These are phyloP conservation scores for Xanthoceras sorbifolium DNA, from an alignment of 345 rosid species.

Conservation along the genomic window DNA sequence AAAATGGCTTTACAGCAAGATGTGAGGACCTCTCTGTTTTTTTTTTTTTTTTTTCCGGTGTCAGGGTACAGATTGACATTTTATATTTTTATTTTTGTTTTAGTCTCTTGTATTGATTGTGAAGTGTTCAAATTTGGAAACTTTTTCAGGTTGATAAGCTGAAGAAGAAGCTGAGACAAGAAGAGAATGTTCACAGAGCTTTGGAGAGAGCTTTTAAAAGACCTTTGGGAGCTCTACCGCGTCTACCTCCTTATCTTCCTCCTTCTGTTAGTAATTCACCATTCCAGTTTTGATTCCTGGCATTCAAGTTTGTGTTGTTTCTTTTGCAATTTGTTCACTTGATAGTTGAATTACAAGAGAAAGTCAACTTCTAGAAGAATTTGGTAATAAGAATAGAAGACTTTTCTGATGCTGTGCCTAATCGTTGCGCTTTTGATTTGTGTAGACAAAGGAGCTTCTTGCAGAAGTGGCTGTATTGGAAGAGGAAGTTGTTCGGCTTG, in stretches of 20 bases:
- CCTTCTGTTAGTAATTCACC: constrained; percentile 58
- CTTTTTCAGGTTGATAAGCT: constrained; percentile 72
- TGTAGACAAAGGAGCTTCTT: constrained; percentile 78
- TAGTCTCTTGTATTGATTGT: neutral
- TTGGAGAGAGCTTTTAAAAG: constrained; percentile 82
- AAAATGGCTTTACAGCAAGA: constrained; percentile 71
- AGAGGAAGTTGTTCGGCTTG: constrained; percentile 85
- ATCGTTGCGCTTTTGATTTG: constrained; percentile 22
- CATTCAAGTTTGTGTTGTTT: neutral
- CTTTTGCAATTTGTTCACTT: neutral
- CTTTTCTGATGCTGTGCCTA: neutral
- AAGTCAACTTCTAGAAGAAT: neutral
- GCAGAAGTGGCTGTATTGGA: constrained; percentile 97
- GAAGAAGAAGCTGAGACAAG: constrained; percentile 77
- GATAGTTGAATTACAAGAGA: neutral
- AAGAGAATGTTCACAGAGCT: constrained; percentile 88
- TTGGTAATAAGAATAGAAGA: neutral
- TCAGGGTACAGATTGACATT: neutral
- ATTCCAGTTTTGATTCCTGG: constrained; percentile 5
- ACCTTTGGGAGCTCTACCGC: constrained; percentile 93
- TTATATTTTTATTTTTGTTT: neutral
- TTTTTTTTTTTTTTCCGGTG: neutral
- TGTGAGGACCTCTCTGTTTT: constrained; percentile 36
- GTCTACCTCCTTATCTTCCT: constrained; percentile 91
- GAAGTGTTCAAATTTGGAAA: constrained; percentile 7